Evolutionary conservation across 495 filamentous ascomycete species (phyloP), one percentile per base, ranked within the genome.

Genomic region (Neurospora sp.): DNA sequence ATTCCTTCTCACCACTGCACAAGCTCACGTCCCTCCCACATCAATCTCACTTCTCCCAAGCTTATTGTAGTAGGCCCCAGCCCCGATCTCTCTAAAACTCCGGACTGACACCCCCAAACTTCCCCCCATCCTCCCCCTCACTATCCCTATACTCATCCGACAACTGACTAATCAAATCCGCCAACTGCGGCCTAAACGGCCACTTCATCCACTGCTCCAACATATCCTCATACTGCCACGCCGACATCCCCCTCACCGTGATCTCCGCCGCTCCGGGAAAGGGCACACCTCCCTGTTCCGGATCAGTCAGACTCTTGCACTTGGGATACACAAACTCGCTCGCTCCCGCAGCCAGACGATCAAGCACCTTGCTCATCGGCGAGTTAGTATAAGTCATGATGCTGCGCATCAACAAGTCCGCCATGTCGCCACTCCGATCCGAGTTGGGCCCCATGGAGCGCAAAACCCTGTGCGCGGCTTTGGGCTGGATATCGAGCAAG

Each of bases 161-260:
- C 9, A 80, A 77, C 39, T 80, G 76, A 18, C 71, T 74, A 6
- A 88, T 74, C 41, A 89, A 72, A 62, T 87, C 82, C 35, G 72
- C 16, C 44, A 83, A 84, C 4, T 48, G 72, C 1, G 87, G 86
- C n/a, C 77, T 77, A 69, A 89, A 90, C n/a, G 89, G 88, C 89
- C 89, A 92, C 39, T 82, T 77, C 78, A 84, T 80, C 85, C 86
- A 92, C 12, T 83, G 82, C 73, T 84, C 79, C 3, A 84, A 39
- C 7, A 91, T 76, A 62, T 86, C 85, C n/a, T 84, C 77, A 46
- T 86, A 75, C 81, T 90, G 86, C 31, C 74, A 73, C 71, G 78
- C 73, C 27, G 79, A 84, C 27, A 91, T 69, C 27, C 76, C 75
- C n/a, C 89, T 76, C 18, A 82, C 73, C 8, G 78, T 75, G 31